A percentile compares a stretch with the other conserved stretches of the same genome.
Conservation (phyloP, 1,284 basidiomycete genomes). For the Cryptococcus floricola region DNA sequence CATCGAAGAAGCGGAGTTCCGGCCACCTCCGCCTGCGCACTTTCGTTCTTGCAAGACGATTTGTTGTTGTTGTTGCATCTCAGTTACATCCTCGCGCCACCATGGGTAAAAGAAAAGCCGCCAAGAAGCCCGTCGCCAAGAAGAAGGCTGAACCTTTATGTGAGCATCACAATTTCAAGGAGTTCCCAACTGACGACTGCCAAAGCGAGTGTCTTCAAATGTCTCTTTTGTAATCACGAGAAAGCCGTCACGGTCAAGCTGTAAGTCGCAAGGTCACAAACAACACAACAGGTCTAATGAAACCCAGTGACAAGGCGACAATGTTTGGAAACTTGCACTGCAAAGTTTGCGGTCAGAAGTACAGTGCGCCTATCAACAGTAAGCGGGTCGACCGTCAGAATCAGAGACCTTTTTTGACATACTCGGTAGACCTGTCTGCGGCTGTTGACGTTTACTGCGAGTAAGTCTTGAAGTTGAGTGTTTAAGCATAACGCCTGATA, state of each 20-base stretch:
- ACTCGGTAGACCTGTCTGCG: constrained; percentile 34
- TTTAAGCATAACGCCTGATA: constrained; percentile 1
- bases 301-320: constrained; percentile 34
- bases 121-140: constrained; percentile 40
- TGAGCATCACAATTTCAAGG: constrained; percentile 9
- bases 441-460: constrained; percentile 47
- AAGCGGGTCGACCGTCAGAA: constrained; percentile 3
- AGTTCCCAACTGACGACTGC: neutral
- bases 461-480: constrained; percentile 18
- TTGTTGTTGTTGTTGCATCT: neutral
- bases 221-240: constrained; percentile 47
- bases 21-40: constrained; percentile 1
- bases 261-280: constrained; percentile 15
- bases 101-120: constrained; percentile 49
- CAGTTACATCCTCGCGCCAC: neutral
- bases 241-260: constrained; percentile 43
- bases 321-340: constrained; percentile 42
- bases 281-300: neutral
- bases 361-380: constrained; percentile 42
- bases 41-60: neutral
- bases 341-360: constrained; percentile 45
- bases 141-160: constrained; percentile 35
- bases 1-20: constrained; percentile 7
- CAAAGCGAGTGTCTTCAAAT: constrained; percentile 47
- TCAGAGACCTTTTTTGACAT: too few relatives aligned